Percentiles rank a stretch among this genome's conserved stretches.
Conservation (phyloP, 2,329 filamentous ascomycete genomes). For the Metarhizium guizhouense region DNA sequence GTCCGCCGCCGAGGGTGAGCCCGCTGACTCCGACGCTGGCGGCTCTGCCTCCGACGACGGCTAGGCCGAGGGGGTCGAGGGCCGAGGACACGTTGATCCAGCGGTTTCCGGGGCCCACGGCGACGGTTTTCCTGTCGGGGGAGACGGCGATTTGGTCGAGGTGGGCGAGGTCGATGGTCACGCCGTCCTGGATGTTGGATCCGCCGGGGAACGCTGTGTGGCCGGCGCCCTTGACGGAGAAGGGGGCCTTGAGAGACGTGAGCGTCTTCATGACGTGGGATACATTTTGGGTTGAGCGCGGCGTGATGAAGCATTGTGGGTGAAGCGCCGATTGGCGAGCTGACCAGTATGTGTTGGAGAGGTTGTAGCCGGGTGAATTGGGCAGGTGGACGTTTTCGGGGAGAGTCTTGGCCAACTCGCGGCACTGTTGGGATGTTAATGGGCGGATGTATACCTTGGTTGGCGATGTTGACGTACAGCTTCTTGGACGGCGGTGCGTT, state of each 20-base stretch:
- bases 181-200: constrained; percentile 30
- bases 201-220: constrained; percentile 36
- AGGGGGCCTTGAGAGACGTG: constrained; percentile 15
- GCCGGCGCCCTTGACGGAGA: neutral
- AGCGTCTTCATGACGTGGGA: constrained; percentile 6
- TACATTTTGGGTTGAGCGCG: constrained; percentile 9
- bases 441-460: neutral
- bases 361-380: constrained; percentile 6
- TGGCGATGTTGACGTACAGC: neutral
- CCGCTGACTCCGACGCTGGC: constrained; percentile 15
- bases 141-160: constrained; percentile 27
- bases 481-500: neutral
- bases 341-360: constrained; percentile 20
- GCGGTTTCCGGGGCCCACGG: constrained; percentile 32
- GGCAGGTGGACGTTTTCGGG: neutral
- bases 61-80: constrained; percentile 9
- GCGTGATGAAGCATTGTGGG: constrained; percentile 12
- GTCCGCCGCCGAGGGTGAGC: constrained; percentile 15
- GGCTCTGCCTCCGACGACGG: constrained; percentile 15
- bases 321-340: constrained; percentile 15
- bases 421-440: neutral
- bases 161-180: constrained; percentile 33
- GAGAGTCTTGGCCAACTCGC: neutral
- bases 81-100: constrained; percentile 31
- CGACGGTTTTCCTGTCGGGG: constrained; percentile 23